phyloP scores from a whole-genome alignment of 2,329 filamentous ascomycete genomes.

The Trichoderma asperellum region DNA sequence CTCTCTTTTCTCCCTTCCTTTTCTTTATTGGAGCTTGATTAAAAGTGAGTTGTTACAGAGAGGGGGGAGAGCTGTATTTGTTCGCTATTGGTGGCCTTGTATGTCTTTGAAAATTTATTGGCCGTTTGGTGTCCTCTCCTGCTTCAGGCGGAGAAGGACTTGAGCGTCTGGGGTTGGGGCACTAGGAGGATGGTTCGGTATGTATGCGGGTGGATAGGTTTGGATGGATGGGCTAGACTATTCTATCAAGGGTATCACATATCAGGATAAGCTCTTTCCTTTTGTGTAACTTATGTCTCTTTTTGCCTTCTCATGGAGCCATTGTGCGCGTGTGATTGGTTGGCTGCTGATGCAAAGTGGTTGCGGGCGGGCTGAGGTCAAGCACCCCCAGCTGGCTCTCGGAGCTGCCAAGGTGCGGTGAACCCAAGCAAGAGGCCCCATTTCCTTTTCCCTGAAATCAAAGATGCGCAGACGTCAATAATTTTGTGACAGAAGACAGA shows the following conservation, averaged over 20 bases:
- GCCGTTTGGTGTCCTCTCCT: neutral
- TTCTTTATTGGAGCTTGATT: slow-evolving; percentile 4
- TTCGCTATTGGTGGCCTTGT: neutral
- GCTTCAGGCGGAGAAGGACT: neutral
- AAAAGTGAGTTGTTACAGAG: neutral
- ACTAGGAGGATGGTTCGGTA: neutral
- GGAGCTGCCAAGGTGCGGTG: slow-evolving; percentile 17
- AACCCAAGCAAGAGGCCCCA: slow-evolving; percentile 1
- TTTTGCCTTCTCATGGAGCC: slow-evolving; percentile 20
- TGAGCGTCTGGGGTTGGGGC: slow-evolving; percentile 2
- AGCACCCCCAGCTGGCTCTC: neutral
- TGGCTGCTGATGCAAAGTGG: slow-evolving; percentile 4
- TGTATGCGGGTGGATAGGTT: neutral
- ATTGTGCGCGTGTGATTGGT: slow-evolving; percentile 9
- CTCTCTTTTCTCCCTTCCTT: neutral
- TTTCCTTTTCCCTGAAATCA: slow-evolving; percentile 8
- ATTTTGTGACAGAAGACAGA: slow-evolving; percentile 15
- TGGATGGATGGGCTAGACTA: slow-evolving; percentile 17
- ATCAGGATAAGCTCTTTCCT: slow-evolving; percentile 10
- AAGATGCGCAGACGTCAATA: slow-evolving; percentile 11
- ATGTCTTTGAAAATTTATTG: neutral
- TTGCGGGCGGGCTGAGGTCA: slow-evolving; percentile 2
- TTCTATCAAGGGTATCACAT: slow-evolving; percentile 9
- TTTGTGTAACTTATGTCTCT: slow-evolving; percentile 12
- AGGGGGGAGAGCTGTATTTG: neutral